Base-by-base conservation (phyloP, 768 basidiomycete genomes). In the Serendipita vermifera region DNA sequence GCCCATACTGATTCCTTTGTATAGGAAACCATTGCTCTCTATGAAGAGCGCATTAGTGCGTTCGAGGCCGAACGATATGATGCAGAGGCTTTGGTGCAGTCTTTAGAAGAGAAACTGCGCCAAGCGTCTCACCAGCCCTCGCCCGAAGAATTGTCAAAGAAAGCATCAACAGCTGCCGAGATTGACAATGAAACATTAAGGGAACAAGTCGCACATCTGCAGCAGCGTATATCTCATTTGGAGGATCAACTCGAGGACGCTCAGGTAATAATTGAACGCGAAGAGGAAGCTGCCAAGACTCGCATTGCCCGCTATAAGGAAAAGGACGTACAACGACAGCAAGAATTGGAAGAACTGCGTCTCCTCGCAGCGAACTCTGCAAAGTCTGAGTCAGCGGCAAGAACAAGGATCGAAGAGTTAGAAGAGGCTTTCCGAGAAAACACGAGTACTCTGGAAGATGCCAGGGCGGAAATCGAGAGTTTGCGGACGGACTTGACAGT, bases 151-250 rank as follows among this genome's bases (percentile, higher is more conserved):
- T 60, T 64, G 6, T 66, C 71, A 1, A 70, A 69, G 5, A 71
- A 72, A 26, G 73, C 77, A 3, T 70, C 78, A 3, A 82, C 88
- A 6, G 93, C 92, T 0, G 78, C 82, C 2, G 81, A 90, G 64
- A 98, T 99, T 60, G 93, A 99, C 68, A 97, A 97, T 63, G 92
- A 98, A 67, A 83, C 80, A 13, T 78, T 97, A 11, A 81, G 78
- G 14, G 92, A 93, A 27, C 93, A 99, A 66, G 76, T 90, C n/a
- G 78, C 80, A 36, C 88, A 98, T 68, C 73, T 94, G 32, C 85
- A 89, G 64, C 80, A 78, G 64, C 85, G 84, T 67, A 76, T 93
- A 27, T 68, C 75, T 2, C 72, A 71, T 35, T 73, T 94, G 63
- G 92, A 98, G 64, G 94, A 94, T 63, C 73, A 80, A 60, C 75